Evolutionary conservation across 2,329 filamentous ascomycete genomes (phyloP).

Genomic region (Xylariaceae sp.): DNA sequence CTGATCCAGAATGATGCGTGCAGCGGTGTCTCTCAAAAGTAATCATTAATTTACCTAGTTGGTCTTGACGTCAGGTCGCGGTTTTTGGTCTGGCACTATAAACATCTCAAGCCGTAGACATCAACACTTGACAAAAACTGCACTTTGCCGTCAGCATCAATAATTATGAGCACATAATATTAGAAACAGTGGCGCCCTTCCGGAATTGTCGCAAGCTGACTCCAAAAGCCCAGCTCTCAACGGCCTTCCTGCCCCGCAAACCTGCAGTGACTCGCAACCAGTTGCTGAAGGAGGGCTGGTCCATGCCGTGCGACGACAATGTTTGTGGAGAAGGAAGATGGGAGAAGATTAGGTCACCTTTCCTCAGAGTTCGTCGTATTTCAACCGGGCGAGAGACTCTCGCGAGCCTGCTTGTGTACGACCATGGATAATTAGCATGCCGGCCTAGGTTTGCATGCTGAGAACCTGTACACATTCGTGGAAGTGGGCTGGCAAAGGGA

Average conservation of each 20-base stretch:
- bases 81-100: conserved; percentile 1
- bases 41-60: too few relatives aligned
- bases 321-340: conserved; percentile 26
- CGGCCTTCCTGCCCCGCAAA: conserved; percentile 22
- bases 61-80: too few relatives aligned
- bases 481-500: conserved; percentile 23
- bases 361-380: conserved; percentile 26
- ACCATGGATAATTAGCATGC: conserved; percentile 21
- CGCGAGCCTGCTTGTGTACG: conserved; percentile 23
- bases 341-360: conserved; percentile 26
- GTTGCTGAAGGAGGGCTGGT: conserved; percentile 24
- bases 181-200: conserved; percentile 21
- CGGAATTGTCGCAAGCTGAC: conserved; percentile 23
- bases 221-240: conserved; percentile 20
- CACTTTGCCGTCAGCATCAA: conserved; percentile 26
- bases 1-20: background rate
- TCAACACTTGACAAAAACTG: conserved; percentile 21
- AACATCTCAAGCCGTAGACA: conserved; percentile 11
- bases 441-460: conserved; percentile 25
- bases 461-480: conserved; percentile 20
- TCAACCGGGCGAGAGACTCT: conserved; percentile 27
- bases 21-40: too few relatives aligned
- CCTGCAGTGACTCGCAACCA: conserved; percentile 23
- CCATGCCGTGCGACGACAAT: conserved; percentile 25
- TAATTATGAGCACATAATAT: conserved; percentile 11